Conservation (phyloP, 768 basidiomycete genomes). For the Russula ochroleuca region DNA sequence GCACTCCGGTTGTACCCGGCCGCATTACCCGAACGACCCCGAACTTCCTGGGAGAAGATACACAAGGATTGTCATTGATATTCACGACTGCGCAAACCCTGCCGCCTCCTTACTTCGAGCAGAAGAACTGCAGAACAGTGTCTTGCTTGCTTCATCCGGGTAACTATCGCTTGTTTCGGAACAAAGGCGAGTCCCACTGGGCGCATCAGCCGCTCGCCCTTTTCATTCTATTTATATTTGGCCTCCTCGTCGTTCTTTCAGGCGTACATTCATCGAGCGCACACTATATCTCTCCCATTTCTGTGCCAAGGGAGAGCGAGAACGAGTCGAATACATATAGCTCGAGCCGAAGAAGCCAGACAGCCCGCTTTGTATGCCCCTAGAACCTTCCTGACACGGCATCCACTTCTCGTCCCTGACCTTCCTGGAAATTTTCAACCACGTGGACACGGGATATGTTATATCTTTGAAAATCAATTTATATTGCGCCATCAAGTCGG, state of each 20-base stretch:
- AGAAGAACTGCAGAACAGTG: neutral
- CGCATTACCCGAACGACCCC: neutral
- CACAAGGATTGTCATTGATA: neutral
- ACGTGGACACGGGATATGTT: neutral
- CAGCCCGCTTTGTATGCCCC: neutral
- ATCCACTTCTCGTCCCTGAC: neutral
- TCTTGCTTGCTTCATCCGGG: slow-evolving; percentile 10
- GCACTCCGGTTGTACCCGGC: too few relatives aligned
- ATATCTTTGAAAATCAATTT: neutral
- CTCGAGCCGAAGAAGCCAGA: neutral
- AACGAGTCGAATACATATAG: neutral
- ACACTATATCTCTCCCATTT: neutral
- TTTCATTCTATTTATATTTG: neutral
- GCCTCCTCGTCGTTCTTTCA: neutral
- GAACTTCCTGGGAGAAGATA: neutral
- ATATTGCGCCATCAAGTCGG: neutral
- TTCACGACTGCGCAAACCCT: neutral
- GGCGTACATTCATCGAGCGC: neutral
- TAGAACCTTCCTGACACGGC: too few relatives aligned
- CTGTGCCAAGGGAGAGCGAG: neutral
- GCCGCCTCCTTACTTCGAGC: neutral
- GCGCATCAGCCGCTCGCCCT: neutral
- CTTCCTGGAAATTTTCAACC: neutral
- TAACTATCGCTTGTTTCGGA: neutral
- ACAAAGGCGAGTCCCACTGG: neutral